Evolutionary conservation across 2,329 filamentous ascomycete genomes (phyloP), one percentile per base, ranked within the genome.

Genomic region (Acrodontium crateriforme): DNA sequence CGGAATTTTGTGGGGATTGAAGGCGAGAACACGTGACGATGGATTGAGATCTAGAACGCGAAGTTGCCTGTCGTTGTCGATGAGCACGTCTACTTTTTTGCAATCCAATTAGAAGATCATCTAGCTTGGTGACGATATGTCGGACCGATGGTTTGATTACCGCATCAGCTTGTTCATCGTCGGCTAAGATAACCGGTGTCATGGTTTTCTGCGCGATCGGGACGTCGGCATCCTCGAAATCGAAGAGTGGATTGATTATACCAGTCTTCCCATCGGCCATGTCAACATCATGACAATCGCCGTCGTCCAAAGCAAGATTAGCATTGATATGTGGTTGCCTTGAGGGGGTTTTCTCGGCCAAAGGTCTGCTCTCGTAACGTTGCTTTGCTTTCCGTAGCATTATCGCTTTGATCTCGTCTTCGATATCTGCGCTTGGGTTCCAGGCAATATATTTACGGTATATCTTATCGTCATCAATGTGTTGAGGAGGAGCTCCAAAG

Each of bases 91-190:
- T 37, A 30, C 46, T 53, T 21, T 74, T 70, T 46, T 85, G 81
- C 9, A 95, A 61, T 3, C 74, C 69, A 16, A 64, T 60, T 5
- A 93, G 65, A 1, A 87, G 63, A 4, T 60, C 52, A 41, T 94
- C 82, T 2, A 93, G 49, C 18, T 72, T 69, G 2, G 63, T 55
- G 6, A 93, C 60, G 10, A 85, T 67, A 39, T 81, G 75, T n/a
- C 74, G 65, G 8, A 79, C 65, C 0, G 71, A 65, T 0, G 83
- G 81, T 1, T 66, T 65, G 10, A 93, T 58, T 4, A 91, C 59
- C 2, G 54, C 49, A 33, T 66, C 60, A 0, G 81, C 79, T 25
- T 62, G 49, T 2, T 78, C 73, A 39, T 92, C 83, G 41, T 92
- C 76, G 2, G 71, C 66, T 6, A 78, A 67, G 4, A 81, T 54